phyloP scores from a whole-genome alignment of 805 yeast genomes.

The Wickerhamiella hasegawae region DNA sequence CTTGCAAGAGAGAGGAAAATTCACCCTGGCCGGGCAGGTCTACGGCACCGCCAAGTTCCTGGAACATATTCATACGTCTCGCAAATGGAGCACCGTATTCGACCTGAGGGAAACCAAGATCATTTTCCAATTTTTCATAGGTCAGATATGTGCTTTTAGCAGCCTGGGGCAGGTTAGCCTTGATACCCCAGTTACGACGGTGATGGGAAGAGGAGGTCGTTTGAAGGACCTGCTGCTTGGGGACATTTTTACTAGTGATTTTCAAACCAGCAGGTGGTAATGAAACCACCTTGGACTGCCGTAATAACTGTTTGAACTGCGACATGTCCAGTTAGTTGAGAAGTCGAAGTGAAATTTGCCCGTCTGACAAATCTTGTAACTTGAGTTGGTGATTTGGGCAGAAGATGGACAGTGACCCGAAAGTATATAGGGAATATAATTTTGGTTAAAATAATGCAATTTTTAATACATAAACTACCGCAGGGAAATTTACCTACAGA shows the following conservation, averaged over 20 bases:
- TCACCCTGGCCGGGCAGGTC: slow-evolving; percentile 2
- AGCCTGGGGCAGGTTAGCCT: slow-evolving; percentile 16
- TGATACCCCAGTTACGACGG: slow-evolving; percentile 25
- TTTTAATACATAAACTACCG: no score
- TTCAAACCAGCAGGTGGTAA: slow-evolving; percentile 12
- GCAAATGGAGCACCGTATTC: slow-evolving; percentile 12
- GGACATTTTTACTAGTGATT: slow-evolving; percentile 10
- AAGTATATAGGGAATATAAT: no score
- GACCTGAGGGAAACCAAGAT: slow-evolving; percentile 17
- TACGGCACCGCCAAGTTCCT: neutral
- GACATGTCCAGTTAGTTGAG: no score
- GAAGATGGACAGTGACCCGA: no score
- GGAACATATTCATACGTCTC: neutral
- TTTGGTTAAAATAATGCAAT: no score
- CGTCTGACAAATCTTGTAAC: no score
- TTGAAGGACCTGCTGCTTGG: slow-evolving; percentile 18
- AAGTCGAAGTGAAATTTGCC: no score
- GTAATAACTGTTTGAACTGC: slow-evolving; percentile 11
- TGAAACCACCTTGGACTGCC: slow-evolving; percentile 16
- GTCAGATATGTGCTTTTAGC: slow-evolving; percentile 15
- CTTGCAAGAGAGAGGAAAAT: slow-evolving; percentile 10
- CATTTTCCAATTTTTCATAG: slow-evolving; percentile 17
- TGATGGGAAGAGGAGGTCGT: slow-evolving; percentile 21
- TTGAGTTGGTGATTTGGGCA: no score
- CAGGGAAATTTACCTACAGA: no score